Evolutionary conservation across 306 rosid species (phyloP).

Genomic region (Abrus precatorius): DNA sequence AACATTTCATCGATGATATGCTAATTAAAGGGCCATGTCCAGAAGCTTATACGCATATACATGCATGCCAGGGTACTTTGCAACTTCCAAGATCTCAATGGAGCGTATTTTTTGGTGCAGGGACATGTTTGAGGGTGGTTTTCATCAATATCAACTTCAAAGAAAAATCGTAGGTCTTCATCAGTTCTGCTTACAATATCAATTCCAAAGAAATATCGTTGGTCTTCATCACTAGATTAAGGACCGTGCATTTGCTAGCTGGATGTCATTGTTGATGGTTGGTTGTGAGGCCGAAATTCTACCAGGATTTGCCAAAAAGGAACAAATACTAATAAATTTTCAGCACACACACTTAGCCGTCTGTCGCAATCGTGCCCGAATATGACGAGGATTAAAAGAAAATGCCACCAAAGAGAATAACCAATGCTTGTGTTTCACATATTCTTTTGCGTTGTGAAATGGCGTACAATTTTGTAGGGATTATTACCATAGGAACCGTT

Average conservation of each 20-base stretch:
- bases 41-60: not conserved
- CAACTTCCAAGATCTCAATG: conserved; percentile 14
- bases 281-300: conserved; percentile 44
- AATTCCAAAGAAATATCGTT: conserved; percentile 1
- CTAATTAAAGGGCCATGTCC: not conserved
- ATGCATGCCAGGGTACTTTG: not conserved
- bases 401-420: conserved; percentile 23
- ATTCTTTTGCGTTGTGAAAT: not conserved
- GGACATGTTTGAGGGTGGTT: not conserved
- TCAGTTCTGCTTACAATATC: conserved; percentile 12
- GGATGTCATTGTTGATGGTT: conserved; percentile 23
- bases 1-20: conserved; percentile 29
- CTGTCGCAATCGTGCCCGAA: conserved; percentile 26
- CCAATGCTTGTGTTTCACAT: not conserved
- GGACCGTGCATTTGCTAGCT: conserved; percentile 9
- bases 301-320: not conserved
- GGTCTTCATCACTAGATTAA: conserved; percentile 35
- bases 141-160: conserved; percentile 22
- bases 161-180: conserved; percentile 18
- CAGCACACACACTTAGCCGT: not conserved
- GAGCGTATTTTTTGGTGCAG: not conserved
- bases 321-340: conserved; percentile 18
- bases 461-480: not conserved
- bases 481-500: not conserved
- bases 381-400: conserved; percentile 14